Base-by-base conservation (phyloP, 768 basidiomycete species). In the Psilocybe azurescens region DNA sequence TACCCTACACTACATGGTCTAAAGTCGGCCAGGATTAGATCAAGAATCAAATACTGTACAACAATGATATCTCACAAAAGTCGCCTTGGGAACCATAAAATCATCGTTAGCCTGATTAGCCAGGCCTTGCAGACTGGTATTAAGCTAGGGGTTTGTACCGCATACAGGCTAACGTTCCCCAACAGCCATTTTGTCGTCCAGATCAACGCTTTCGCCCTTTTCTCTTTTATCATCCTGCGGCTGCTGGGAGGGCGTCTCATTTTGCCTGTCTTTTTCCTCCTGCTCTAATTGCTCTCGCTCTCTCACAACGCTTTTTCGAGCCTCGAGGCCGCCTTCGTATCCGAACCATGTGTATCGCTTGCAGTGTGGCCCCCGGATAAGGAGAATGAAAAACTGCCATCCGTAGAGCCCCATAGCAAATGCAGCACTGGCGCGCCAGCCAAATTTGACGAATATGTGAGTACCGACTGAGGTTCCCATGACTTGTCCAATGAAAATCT, bases 381-480 rank as follows among this genome's bases (percentile, higher is more conserved):
- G 72, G 3, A 93, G 81, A 3, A 91, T 61, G 30, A 83, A 54
- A 0, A 93, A 66, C 64, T 86, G 83, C 65, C 82, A 85, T 0
- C 75, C 86, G 36, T 83, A 81, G 71, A 85, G 83, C 0, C 81
- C 90, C 58, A 94, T 70, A 44, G 83, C 83, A 11, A 92, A 76
- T 29, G 79, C 80, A 0, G 90, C 87, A 2, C 82, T 83, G 0
- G 89, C 80, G 38, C 86, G 80, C 91, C 91, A 94, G 18, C 93
- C 93, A 65, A 84, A 76, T 14, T 77, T 67, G 33, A 89, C 81
- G 74, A 92, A 95, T 1, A 94, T 82, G 32, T 83, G 72, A 0
- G 91, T 89, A 32, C 91, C 89, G 0, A 89, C 88, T 0, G 89
- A 81, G 0, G 92, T 93, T 16, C 93, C 93, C 75, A 90, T 87